Evolutionary conservation across 805 yeast genomes (phyloP), one percentile per base, ranked within the genome.

Genomic region (Starmerella bombi): DNA sequence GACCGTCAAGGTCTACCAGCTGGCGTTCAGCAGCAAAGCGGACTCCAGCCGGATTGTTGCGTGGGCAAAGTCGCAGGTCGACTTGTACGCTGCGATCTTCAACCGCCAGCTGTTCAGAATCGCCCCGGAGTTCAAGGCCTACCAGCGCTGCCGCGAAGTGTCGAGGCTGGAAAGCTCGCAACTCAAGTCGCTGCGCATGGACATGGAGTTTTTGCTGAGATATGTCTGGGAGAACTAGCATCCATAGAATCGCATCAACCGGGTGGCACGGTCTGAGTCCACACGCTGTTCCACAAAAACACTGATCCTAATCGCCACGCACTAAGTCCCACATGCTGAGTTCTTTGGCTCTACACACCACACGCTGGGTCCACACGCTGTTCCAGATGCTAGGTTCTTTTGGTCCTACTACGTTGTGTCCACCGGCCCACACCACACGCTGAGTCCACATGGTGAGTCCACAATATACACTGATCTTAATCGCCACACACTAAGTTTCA

Each of bases 41-140:
- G 66, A 72, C 37, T 66, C 79, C 8, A 71, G 79, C 49, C 66
- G 67, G 23, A 63, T 84, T 15, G 77, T 83, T n/a, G 74, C 76
- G 46, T 84, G 94, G 94, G 71, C 79, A 25, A 71, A 72, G 42
- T 69, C 69, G 10, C 79, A 77, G 56, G 71, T 81, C 25, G 70
- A 72, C 31, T 64, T 65, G 36, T 78, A 80, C 48, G 73, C 75
- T 23, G 61, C 64, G 15, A 59, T 75, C 5, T 70, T 85, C 50
- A 72, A 74, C 36, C 72, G 80, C 41, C 86, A 80, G 50, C 60
- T 86, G 20, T 65, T 74, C 45, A 45, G 51, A 20, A 53, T 53
- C 23, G 67, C 73, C 35, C 62, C 71, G 33, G 62, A 65, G 6
- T 68, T 77, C 9, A 61, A 68, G 6, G 63, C 70, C 8, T 76